phyloP scores from a whole-genome alignment of 352 stramenopile species.

The Phytophthora chlamydospora region DNA sequence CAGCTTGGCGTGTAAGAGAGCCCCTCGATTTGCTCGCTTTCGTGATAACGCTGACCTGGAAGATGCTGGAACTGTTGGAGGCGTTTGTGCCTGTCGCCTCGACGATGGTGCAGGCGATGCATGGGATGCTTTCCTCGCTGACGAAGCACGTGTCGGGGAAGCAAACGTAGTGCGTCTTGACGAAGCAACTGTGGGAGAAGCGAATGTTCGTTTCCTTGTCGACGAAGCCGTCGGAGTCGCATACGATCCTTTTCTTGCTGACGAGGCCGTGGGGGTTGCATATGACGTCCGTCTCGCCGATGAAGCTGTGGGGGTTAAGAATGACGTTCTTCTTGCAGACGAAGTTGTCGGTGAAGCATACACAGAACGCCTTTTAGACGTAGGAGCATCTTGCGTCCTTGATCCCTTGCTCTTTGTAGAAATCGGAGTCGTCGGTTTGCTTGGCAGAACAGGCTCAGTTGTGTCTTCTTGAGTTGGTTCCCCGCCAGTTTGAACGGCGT shows the following conservation, averaged over 20 bases:
- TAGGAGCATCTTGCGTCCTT: not conserved
- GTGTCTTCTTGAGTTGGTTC: slow-evolving; percentile 20
- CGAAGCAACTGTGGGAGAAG: slow-evolving; percentile 15
- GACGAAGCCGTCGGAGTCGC: slow-evolving; percentile 17
- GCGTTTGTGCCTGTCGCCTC: slow-evolving; percentile 13
- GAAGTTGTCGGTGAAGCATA: slow-evolving; percentile 16
- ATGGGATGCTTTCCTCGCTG: slow-evolving; percentile 20
- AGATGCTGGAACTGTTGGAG: slow-evolving; percentile 15
- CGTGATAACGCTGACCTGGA: slow-evolving; percentile 28
- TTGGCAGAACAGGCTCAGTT: not conserved
- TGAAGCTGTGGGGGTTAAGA: slow-evolving; percentile 14
- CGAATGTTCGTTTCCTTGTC: slow-evolving; percentile 13
- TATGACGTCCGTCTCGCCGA: not conserved
- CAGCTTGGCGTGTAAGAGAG: slow-evolving; percentile 61
- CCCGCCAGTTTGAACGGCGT: slow-evolving; percentile 10
- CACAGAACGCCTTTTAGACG: slow-evolving; percentile 7
- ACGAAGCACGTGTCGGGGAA: slow-evolving; percentile 21
- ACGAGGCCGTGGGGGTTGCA: slow-evolving; percentile 13
- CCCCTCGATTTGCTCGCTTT: slow-evolving; percentile 36
- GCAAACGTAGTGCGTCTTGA: slow-evolving; percentile 21
- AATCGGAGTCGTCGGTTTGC: not conserved
- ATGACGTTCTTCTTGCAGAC: slow-evolving; percentile 14
- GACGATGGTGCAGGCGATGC: slow-evolving; percentile 2
- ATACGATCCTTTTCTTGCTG: slow-evolving; percentile 15
- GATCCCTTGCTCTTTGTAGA: slow-evolving; percentile 7